Evolutionary conservation across 1,139 yeast genomes (phyloP).

Genomic region (Geotrichum macrosporum): DNA sequence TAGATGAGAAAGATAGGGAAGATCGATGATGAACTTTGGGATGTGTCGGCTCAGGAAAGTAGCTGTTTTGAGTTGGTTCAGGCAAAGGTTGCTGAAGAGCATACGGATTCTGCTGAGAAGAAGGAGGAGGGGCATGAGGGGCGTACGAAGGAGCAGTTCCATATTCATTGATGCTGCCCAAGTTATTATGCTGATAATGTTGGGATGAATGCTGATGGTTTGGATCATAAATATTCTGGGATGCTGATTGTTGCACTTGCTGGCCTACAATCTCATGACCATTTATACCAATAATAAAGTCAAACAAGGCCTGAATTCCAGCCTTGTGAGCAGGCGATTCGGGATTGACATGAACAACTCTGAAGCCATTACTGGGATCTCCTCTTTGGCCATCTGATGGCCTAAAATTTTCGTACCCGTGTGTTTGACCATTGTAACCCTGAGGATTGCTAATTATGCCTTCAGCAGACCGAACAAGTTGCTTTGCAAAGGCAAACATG

Average conservation of each 20-base stretch:
- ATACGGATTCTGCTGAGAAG: neutral
- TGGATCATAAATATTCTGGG: too few species aligned
- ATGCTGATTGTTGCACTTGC: too few species aligned
- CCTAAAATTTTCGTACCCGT: conserved; percentile 3
- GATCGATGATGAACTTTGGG: too few species aligned
- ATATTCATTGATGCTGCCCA: too few species aligned
- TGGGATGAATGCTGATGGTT: too few species aligned
- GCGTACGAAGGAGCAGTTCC: too few species aligned
- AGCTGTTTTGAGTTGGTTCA: too few species aligned
- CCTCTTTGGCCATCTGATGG: too few species aligned
- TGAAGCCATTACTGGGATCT: conserved; percentile 46
- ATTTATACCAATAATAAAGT: conserved; percentile 72
- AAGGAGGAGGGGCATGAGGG: neutral
- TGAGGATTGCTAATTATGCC: conserved; percentile 34
- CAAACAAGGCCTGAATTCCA: conserved; percentile 80
- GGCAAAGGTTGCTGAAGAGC: neutral
- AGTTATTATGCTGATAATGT: too few species aligned
- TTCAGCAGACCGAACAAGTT: conserved; percentile 73
- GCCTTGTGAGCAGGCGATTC: conserved; percentile 44
- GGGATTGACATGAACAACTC: conserved; percentile 50
- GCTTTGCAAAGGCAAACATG: conserved; percentile 89
- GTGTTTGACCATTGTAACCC: conserved; percentile 29
- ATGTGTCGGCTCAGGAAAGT: too few species aligned
- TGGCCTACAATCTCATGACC: conserved; percentile 58
- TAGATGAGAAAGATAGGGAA: conserved; percentile 19